Conservation (phyloP, 345 rosid species). For the Toxicodendron radicans region DNA sequence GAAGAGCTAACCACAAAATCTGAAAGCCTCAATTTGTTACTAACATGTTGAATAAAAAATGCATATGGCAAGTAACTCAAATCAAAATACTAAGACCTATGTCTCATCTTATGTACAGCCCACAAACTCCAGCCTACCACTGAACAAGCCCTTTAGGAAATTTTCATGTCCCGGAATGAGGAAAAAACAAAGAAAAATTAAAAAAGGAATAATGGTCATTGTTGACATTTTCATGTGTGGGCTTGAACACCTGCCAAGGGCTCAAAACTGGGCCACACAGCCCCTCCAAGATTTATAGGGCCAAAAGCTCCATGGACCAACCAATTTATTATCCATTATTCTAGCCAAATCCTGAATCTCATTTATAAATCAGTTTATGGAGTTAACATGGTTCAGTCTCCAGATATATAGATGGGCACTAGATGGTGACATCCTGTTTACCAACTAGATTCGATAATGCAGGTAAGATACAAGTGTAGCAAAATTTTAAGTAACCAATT, state of each 20-base stretch:
- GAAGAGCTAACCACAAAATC: constrained; percentile 21
- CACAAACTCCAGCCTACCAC: neutral
- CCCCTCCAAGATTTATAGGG: neutral
- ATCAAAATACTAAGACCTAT: neutral
- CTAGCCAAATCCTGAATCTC: no score
- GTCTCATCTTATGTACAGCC: neutral
- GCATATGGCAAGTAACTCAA: neutral
- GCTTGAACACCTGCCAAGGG: neutral
- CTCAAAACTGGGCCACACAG: neutral
- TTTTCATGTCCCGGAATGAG: neutral
- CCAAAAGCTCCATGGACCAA: neutral
- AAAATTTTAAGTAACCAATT: no score
- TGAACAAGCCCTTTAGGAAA: neutral
- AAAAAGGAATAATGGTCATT: neutral
- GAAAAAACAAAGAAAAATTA: neutral
- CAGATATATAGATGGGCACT: no score
- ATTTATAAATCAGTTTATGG: no score
- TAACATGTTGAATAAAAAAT: neutral
- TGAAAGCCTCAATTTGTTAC: constrained; percentile 8
- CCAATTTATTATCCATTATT: no score
- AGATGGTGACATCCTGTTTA: no score
- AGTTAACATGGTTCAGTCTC: no score
- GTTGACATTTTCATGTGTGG: neutral
- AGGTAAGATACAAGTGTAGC: no score
- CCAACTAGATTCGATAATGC: no score